Conservation (phyloP, 1,284 basidiomycete genomes). For the Trichosporon sp. region DNA sequence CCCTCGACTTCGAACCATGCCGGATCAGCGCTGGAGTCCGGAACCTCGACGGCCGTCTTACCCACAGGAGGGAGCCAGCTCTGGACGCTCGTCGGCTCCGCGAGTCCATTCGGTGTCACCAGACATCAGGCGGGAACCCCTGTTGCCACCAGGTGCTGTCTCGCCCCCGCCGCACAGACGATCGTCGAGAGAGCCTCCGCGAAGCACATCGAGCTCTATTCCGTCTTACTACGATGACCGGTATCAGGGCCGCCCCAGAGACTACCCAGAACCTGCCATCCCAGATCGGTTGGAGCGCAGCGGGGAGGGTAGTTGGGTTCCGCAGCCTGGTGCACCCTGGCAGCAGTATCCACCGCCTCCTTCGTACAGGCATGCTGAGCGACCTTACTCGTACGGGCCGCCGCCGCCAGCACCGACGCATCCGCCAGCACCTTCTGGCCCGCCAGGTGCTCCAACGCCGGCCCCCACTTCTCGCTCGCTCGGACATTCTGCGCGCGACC, state of each 20-base stretch:
- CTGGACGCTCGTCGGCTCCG: background rate
- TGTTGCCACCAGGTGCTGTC: background rate
- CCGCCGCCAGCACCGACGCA: background rate
- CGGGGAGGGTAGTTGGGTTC: background rate
- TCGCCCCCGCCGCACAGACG: background rate
- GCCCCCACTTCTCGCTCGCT: background rate
- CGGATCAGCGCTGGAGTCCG: background rate
- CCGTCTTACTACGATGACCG: background rate
- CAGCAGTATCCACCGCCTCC: background rate
- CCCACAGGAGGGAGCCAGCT: background rate
- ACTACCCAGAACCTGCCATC: background rate
- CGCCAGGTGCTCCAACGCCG: background rate
- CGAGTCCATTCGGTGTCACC: background rate
- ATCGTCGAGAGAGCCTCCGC: background rate
- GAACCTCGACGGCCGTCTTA: background rate
- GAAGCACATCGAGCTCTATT: background rate
- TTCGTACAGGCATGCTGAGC: background rate
- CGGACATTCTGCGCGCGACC: background rate
- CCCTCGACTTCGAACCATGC: background rate
- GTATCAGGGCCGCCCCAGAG: background rate
- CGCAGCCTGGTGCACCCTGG: background rate
- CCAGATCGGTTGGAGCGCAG: background rate
- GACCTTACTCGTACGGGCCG: background rate
- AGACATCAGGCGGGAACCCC: background rate
- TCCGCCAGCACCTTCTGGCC: background rate